These are phyloP conservation scores for Aquanectria penicillioides DNA, from an alignment of 2,329 filamentous ascomycete species.

Conservation along the genomic window DNA sequence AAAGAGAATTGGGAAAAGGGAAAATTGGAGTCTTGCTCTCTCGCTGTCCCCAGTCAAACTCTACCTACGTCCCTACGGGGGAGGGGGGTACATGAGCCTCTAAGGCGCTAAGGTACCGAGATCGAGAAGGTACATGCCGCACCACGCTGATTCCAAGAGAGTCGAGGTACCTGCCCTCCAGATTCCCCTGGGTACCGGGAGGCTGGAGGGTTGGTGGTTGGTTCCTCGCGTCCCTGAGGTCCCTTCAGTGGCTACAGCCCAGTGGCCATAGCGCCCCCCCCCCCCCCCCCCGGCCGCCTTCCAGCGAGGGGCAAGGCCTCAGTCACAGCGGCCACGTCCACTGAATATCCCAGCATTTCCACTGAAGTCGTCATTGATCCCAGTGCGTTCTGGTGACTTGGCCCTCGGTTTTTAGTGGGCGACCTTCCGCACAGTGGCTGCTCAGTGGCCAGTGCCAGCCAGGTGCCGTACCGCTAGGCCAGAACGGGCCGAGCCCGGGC, in stretches of 20 bases:
- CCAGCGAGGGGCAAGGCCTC: too few relatives aligned
- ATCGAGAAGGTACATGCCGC: not conserved
- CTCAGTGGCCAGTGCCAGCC: conserved; percentile 26
- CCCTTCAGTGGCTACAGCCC: conserved; percentile 9
- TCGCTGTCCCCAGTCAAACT: conserved; percentile 17
- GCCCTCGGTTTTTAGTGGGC: conserved; percentile 34
- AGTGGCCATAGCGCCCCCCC: conserved; percentile 13
- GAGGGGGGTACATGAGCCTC: conserved; percentile 8
- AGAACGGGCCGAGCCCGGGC: conserved; percentile 34
- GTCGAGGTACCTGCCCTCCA: not conserved
- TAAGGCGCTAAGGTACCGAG: conserved; percentile 14
- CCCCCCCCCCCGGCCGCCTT: too few relatives aligned
- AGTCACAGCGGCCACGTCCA: conserved; percentile 12
- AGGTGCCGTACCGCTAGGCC: conserved; percentile 29
- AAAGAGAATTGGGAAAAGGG: conserved; percentile 44
- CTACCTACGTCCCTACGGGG: not conserved
- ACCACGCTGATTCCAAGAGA: not conserved
- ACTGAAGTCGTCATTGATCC: conserved; percentile 16
- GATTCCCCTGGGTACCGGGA: not conserved
- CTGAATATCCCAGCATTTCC: too few relatives aligned
- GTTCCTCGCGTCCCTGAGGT: not conserved
- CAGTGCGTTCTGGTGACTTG: conserved; percentile 12
- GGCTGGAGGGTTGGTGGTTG: not conserved
- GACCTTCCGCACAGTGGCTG: conserved; percentile 6
- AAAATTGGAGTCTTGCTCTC: conserved; percentile 44